Percentiles rank a stretch among this genome's conserved stretches.
Conservation (phyloP, 2,329 filamentous ascomycete species). For the Magnaporthiopsis rhizophila region DNA sequence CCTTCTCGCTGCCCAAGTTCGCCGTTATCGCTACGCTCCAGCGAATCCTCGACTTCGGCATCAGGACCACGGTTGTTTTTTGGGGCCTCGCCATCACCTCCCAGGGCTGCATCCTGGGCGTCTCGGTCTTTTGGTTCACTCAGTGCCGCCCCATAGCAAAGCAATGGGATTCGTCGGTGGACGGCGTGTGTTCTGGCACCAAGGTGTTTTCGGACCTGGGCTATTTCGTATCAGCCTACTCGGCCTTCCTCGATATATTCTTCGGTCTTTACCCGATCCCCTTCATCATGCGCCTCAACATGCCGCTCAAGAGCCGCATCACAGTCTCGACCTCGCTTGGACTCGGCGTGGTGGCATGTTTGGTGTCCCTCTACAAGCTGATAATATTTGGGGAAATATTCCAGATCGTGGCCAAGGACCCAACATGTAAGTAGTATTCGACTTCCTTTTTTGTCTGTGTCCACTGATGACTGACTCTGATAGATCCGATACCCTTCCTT, state of each 20-base stretch:
- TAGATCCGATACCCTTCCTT: slow-evolving; percentile 19
- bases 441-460: background rate
- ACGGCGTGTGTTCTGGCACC: slow-evolving; percentile 17
- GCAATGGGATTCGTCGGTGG: slow-evolving; percentile 20
- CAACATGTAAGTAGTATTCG: slow-evolving; percentile 19
- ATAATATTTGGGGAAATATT: slow-evolving; percentile 18
- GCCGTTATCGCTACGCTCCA: slow-evolving; percentile 24
- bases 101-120: slow-evolving; percentile 22
- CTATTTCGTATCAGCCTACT: slow-evolving; percentile 23
- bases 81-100: slow-evolving; percentile 23
- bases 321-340: slow-evolving; percentile 18
- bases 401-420: slow-evolving; percentile 16
- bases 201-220: slow-evolving; percentile 17
- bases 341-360: slow-evolving; percentile 19
- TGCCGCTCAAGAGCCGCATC: slow-evolving; percentile 20
- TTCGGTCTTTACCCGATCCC: slow-evolving; percentile 24
- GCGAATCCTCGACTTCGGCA: slow-evolving; percentile 23
- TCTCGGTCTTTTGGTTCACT: slow-evolving; percentile 22
- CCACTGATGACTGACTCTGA: background rate
- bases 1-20: slow-evolving; percentile 26
- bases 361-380: slow-evolving; percentile 22
- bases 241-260: slow-evolving; percentile 23
- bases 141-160: slow-evolving; percentile 21
- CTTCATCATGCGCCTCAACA: slow-evolving; percentile 23
- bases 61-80: slow-evolving; percentile 20